Base-by-base conservation (phyloP, 495 filamentous ascomycete genomes). In the Zalerion maritima region DNA sequence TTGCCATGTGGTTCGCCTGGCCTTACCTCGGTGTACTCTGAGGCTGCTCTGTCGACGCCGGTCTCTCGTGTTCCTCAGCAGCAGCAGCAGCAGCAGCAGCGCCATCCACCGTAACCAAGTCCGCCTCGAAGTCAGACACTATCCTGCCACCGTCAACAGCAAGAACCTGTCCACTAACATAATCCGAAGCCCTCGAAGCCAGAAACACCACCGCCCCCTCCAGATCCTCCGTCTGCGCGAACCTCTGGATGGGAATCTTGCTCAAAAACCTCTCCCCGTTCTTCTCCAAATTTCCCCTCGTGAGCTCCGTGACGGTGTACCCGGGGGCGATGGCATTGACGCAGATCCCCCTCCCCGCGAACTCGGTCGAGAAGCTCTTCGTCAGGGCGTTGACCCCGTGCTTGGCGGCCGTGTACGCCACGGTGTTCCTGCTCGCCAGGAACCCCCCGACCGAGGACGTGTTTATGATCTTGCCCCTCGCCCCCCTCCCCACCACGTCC, bases 141-240 rank as follows among this genome's bases (percentile, higher is more conserved):
- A 84, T 81, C 77, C 79, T 82, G 20, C 80, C 79, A 10, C 80
- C 80, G 60, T 85, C 79, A 34, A 85, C 75, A 4, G 70, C 68
- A 32, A 83, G 37, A 2, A 77, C 52, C 44, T 81, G 74, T 3
- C 79, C 80, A 31, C 57, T 71, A 2, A 85, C 71, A 57, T 83
- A 84, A 23, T 47, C 55, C 43, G 71, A 75, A 22, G 66, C 75
- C 38, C 43, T 49, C 41, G 71, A 67, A 14, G 75, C 75, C 45
- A 84, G 47, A 45, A 67, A 83, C 12, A 85, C 67, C 5, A 77
- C 67, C 6, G 60, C 60, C 0, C 79, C 79, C 58, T 79, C 77
- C 38, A 84, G 81, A 48, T 85, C 80, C 34, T 81, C 73, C 4
- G 78, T 74, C 10, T 35, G 58, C 0, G 78, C 79, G 79, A 80